Base-by-base conservation (phyloP, 2,329 filamentous ascomycete species). In the Pseudogymnoascus sp. region DNA sequence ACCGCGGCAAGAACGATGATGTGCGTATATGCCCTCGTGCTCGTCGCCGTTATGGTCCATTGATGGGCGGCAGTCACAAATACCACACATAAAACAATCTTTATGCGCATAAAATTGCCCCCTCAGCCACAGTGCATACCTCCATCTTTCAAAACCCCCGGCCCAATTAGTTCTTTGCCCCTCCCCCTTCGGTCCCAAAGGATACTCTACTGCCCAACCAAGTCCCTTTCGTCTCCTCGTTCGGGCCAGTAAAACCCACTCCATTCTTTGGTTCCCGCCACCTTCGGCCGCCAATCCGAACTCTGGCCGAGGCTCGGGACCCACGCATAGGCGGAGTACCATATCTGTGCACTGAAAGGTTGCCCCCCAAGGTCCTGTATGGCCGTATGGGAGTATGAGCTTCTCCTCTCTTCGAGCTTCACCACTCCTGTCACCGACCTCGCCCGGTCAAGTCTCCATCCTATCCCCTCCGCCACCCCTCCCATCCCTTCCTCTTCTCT, bases 261-360 rank as follows among this genome's bases (percentile, higher is more conserved):
- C 16, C 29, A 14, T 56, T 56, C 16, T 35, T 56, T 33, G 29
- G 50, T 33, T 56, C 29, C 50, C 16, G 50, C 50, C n/a, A 56
- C 50, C 21, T 56, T 56, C 7, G 29, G 50, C 29, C 29, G 50
- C 50, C 50, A 33, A 29, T 14, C 29, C 50, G 33, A 56, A 31
- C n/a, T 19, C 42, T 31, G 50, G 26, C 50, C 50, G 26, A 33
- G 26, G 26, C 50, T 19, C 50, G 26, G 8, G 50, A 19, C 50
- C 50, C 26, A 56, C 26, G 16, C 50, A 19, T n/a, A 33, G 26
- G n/a, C 50, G 47, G 71, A 56, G 26, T 56, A 56, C 47, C 50
- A 56, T 56, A 56, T 47, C 10, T 47, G 40, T 16, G 10, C 8
- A 21, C 3, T 13, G n/a, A 42, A 16, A 21, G 40, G 16, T 16